These are phyloP conservation scores for Sphagnum magellanicum DNA, from an alignment of 228 moss, liverwort and hornwort genomes.

Conservation along the genomic window DNA sequence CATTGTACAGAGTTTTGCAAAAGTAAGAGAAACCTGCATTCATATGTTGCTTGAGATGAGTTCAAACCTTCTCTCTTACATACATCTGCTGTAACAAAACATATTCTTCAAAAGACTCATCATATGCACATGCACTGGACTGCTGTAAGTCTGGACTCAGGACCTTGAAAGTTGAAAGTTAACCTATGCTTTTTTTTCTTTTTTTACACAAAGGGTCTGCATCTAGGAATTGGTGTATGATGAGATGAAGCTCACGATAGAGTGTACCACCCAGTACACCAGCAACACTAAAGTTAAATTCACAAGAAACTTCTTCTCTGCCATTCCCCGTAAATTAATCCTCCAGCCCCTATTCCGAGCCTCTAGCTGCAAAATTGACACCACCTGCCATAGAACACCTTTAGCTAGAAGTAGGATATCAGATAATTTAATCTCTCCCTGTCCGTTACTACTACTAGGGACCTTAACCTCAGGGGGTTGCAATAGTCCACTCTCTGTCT, in stretches of 20 bases:
- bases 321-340: conserved; percentile 59
- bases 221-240: conserved; percentile 4
- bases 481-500: conserved; percentile 11
- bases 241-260: conserved; percentile 20
- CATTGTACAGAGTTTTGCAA: too few relatives aligned
- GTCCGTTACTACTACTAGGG: conserved; percentile 30
- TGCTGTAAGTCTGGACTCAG: too few relatives aligned
- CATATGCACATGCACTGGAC: too few relatives aligned
- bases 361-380: conserved; percentile 32
- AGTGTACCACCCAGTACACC: conserved; percentile 43
- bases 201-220: too few relatives aligned
- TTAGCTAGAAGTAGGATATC: conserved; percentile 30
- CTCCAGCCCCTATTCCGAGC: conserved; percentile 53
- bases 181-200: too few relatives aligned
- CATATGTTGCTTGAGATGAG: too few relatives aligned
- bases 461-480: conserved; percentile 44
- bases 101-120: too few relatives aligned
- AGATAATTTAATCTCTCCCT: conserved; percentile 33
- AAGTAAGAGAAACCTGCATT: too few relatives aligned
- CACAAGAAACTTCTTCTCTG: conserved; percentile 55
- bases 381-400: conserved; percentile 33
- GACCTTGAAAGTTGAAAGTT: too few relatives aligned
- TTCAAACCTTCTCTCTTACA: too few relatives aligned
- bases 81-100: too few relatives aligned
- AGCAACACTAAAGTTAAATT: conserved; percentile 27